Conservation (phyloP, 176 grass and related monocot genomes). For the Saccharum officinarum region DNA sequence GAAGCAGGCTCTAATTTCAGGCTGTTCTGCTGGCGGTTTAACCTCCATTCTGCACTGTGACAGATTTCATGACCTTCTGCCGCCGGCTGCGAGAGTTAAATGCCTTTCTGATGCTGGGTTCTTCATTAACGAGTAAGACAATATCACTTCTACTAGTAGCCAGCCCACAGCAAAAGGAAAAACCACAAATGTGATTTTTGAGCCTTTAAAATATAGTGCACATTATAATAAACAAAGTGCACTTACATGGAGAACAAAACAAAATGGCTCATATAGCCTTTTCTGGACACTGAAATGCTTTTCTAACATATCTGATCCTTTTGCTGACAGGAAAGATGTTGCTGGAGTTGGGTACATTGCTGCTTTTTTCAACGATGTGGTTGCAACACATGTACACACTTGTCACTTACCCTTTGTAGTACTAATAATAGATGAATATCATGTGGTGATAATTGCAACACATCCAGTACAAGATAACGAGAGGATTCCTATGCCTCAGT, state of each 20-base stretch:
- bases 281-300: neutral
- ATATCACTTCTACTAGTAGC: neutral
- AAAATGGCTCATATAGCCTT: neutral
- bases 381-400: conserved; percentile 71
- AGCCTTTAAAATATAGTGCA: neutral
- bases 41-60: conserved; percentile 95
- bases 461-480: neutral
- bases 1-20: conserved; percentile 84
- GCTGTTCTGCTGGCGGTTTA: conserved; percentile 89
- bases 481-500: neutral
- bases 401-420: conserved; percentile 6
- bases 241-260: neutral
- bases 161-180: neutral
- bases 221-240: conserved; percentile 16
- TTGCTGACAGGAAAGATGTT: conserved; percentile 68
- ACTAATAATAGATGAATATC: conserved; percentile 1
- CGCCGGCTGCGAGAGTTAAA: conserved; percentile 59
- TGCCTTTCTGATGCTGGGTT: conserved; percentile 96
- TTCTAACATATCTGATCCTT: conserved; percentile 18
- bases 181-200: neutral
- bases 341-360: conserved; percentile 59
- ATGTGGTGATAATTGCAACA: neutral
- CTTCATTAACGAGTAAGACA: conserved; percentile 78
- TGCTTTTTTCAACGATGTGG: conserved; percentile 59
- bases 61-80: conserved; percentile 72